Conservation (phyloP, 2,329 filamentous ascomycete species). For the Fusarium vanettenii region DNA sequence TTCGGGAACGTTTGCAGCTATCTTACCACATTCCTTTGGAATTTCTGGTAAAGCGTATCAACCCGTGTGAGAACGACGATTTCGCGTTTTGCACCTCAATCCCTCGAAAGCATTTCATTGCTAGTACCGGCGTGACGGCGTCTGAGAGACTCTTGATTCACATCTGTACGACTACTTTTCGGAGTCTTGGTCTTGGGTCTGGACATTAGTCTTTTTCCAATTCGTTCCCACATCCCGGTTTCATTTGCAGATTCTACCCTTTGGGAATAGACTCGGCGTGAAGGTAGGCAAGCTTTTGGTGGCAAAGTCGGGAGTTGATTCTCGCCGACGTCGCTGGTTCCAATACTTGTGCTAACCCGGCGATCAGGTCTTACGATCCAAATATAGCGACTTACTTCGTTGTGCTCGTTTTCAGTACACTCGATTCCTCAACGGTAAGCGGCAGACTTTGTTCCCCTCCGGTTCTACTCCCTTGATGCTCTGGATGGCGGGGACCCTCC, state of each 20-base stretch:
- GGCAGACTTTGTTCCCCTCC: background rate
- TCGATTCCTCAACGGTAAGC: constrained; percentile 40
- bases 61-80: constrained; percentile 43
- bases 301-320: background rate
- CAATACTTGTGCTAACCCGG: constrained; percentile 13
- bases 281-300: constrained; percentile 28
- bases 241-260: constrained; percentile 45
- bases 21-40: constrained; percentile 55
- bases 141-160: constrained; percentile 51
- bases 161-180: constrained; percentile 52
- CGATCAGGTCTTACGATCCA: constrained; percentile 36
- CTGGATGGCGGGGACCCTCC: background rate
- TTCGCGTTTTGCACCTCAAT: constrained; percentile 43
- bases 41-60: constrained; percentile 52
- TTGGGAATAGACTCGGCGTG: constrained; percentile 44
- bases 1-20: constrained; percentile 54
- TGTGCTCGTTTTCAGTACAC: constrained; percentile 38
- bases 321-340: background rate
- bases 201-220: constrained; percentile 50
- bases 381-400: constrained; percentile 43
- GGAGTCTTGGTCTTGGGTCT: constrained; percentile 52
- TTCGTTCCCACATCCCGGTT: constrained; percentile 47
- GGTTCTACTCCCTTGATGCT: background rate
- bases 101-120: constrained; percentile 48
- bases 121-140: constrained; percentile 55